Base-by-base conservation (phyloP, 345 rosid species). In the Garcia nutans region DNA sequence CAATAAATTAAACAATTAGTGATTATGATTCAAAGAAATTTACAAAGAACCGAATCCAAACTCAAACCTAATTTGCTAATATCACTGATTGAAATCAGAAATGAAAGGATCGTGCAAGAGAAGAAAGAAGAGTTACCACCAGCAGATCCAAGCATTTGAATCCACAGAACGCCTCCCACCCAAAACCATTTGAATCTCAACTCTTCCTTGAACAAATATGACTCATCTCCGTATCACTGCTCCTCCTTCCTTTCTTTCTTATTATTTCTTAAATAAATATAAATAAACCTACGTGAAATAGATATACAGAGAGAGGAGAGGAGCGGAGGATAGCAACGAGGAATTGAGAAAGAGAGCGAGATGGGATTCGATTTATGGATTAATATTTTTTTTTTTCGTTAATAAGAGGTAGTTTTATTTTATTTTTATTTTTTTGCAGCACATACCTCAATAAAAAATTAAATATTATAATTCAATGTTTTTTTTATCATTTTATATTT, bases 111-210 rank as follows among this genome's bases (percentile, higher is more conserved):
- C 70, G n/a, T 44, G 70, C 63, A 22, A 71, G 6, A 33, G 41
- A 33, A 33, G 41, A 33, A 71, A n/a, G 16, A 20, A 42, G 15
- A 45, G 26, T 70, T 80, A 80, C 83, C 83, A 74, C 78, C 75
- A 80, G 83, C 80, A 81, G 85, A 85, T 84, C 88, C 79, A 56
- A 55, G 74, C 84, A 86, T 71, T 70, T 31, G 73, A 80, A 76
- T 79, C 76, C 10, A 37, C 70, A 23, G 56, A 19, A 16, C 23
- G 44, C 41, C 17, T 41, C 17, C 68, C 61, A 75, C 78, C 50
- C 70, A 83, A 66, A 62, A 55, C 74, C 84, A 82, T 76, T 83
- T 77, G 87, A 78, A 78, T 82, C 81, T 80, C 69, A 37, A 37
- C 41, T 37, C 41, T 5, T 37, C 41, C 6, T 37, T 3, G 41